Evolutionary conservation across 2,329 filamentous ascomycete species (phyloP).

Genomic region (Hypomyces rosellus): DNA sequence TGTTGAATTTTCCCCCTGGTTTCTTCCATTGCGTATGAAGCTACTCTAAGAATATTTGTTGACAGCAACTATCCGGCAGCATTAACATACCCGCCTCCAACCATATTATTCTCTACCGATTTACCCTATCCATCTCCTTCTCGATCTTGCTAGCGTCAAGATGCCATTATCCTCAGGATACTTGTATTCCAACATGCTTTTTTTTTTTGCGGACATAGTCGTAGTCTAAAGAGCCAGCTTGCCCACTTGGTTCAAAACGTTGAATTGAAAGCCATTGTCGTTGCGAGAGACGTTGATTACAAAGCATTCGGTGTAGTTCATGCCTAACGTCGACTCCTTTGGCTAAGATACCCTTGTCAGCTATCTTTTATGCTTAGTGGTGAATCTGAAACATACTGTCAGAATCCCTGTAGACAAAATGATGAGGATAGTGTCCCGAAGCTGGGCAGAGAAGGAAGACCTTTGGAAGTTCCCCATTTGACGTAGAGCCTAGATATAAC

Average conservation of each 20-base stretch:
- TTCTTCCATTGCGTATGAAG: no score
- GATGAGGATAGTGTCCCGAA: conserved; percentile 66
- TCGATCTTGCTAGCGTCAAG: background rate
- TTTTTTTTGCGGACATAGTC: background rate
- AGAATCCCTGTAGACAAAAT: conserved; percentile 86
- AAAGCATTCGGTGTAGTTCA: conserved; percentile 90
- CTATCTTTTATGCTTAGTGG: background rate
- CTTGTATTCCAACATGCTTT: conserved; percentile 1
- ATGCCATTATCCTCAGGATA: conserved; percentile 6
- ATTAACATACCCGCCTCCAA: no score
- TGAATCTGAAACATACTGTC: conserved; percentile 46
- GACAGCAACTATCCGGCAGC: no score
- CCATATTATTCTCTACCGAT: no score
- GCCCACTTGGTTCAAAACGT: conserved; percentile 75
- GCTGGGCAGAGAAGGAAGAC: conserved; percentile 76
- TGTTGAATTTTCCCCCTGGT: no score
- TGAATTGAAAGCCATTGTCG: conserved; percentile 32
- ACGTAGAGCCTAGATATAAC: conserved; percentile 55
- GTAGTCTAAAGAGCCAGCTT: conserved; percentile 64
- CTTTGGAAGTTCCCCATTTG: conserved; percentile 81
- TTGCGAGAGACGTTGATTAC: conserved; percentile 62
- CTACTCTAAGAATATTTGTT: no score
- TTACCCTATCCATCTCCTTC: background rate
- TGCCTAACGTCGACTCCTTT: conserved; percentile 40
- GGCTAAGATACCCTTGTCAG: background rate